These are phyloP conservation scores for Coprinopsis cinerea DNA, from an alignment of 768 basidiomycete genomes.

Conservation along the genomic window DNA sequence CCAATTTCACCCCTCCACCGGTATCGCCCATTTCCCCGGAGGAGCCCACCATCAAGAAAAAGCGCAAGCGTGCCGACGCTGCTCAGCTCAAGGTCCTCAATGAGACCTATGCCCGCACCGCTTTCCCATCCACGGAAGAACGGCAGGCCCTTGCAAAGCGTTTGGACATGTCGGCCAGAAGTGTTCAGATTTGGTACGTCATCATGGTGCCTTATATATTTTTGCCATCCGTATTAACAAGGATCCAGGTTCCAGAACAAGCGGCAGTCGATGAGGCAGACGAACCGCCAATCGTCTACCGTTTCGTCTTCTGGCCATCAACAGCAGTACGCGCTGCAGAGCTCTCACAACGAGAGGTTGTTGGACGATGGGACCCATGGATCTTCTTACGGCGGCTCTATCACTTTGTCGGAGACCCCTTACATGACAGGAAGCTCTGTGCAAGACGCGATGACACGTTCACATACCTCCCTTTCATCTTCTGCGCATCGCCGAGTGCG, in stretches of 20 bases:
- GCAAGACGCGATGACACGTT: conserved; percentile 21
- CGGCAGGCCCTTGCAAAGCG: conserved; percentile 69
- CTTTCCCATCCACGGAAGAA: conserved; percentile 86
- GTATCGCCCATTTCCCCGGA: conserved; percentile 44
- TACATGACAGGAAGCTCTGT: conserved; percentile 8
- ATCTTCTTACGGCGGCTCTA: neutral
- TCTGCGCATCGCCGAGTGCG: conserved; percentile 41
- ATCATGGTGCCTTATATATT: conserved; percentile 14
- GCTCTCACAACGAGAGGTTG: conserved; percentile 29
- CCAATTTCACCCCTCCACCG: conserved; percentile 51
- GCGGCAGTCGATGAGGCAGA: conserved; percentile 76
- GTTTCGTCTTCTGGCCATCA: conserved; percentile 41
- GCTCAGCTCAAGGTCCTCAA: conserved; percentile 76
- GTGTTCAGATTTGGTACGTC: conserved; percentile 80
- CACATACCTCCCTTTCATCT: conserved; percentile 24
- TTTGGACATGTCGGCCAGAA: conserved; percentile 78
- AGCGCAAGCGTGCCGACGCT: conserved; percentile 80
- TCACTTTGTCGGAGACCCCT: conserved; percentile 6
- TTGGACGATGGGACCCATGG: conserved; percentile 33
- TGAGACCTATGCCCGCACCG: conserved; percentile 73
- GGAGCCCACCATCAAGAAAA: conserved; percentile 79
- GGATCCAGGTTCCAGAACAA: conserved; percentile 87
- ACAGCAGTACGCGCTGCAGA: conserved; percentile 22
- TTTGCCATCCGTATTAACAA: conserved; percentile 16
- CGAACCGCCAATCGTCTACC: conserved; percentile 57